Conservation (phyloP, 176 grass and related monocot species). For the Cenchrus americanus region DNA sequence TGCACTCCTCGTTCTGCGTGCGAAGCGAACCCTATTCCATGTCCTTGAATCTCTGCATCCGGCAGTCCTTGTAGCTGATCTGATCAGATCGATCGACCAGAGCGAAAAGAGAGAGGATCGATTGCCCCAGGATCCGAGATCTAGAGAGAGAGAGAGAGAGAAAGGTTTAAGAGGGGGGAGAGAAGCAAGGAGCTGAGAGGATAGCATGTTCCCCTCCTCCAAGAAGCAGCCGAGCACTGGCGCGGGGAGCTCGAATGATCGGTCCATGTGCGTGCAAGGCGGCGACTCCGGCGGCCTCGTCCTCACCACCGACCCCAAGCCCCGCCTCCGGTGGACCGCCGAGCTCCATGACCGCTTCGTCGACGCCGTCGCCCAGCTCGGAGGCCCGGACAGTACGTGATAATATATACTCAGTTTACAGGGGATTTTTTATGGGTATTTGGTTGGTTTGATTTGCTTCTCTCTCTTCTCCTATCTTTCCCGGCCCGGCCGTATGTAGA, state of each 20-base stretch:
- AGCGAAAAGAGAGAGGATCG: conserved; percentile 50
- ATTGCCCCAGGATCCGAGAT: conserved; percentile 36
- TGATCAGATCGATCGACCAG: conserved; percentile 51
- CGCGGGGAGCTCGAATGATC: conserved; percentile 62
- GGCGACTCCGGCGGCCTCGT: conserved; percentile 91
- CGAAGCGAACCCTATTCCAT: conserved; percentile 96
- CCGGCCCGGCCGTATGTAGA: conserved; percentile 40
- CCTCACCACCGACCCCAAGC: conserved; percentile 99
- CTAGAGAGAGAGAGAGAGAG: conserved; percentile 57
- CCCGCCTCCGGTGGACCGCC: conserved; percentile 89
- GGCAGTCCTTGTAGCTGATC: conserved; percentile 60
- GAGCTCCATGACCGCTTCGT: conserved; percentile 98
- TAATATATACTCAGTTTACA: neutral
- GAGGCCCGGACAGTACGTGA: conserved; percentile 81
- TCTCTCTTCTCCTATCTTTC: neutral
- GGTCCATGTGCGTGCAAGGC: conserved; percentile 71
- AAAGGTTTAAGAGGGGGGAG: conserved; percentile 60
- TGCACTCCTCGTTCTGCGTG: conserved; percentile 48
- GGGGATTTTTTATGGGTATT: neutral
- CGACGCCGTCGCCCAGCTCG: conserved; percentile 91
- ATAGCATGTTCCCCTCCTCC: conserved; percentile 91
- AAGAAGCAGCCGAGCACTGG: conserved; percentile 77
- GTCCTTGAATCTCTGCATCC: conserved; percentile 94
- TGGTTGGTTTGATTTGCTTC: neutral
- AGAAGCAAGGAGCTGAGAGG: conserved; percentile 32